phyloP scores from a whole-genome alignment of 768 basidiomycete genomes.

The Suillus tomentosus region DNA sequence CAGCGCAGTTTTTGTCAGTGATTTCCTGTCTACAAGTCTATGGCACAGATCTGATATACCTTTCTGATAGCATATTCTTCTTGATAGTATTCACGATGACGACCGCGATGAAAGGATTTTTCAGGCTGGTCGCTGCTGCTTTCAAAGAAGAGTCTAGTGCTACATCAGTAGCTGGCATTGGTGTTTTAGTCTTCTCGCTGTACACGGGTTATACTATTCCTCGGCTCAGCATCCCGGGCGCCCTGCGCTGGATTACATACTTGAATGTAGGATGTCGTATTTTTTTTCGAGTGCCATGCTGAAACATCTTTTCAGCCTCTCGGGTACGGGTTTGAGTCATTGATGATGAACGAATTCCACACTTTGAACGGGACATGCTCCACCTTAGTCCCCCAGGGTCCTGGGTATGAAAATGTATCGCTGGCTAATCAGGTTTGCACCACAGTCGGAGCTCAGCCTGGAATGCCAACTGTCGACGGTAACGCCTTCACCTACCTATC shows the following conservation, averaged over 20 bases:
- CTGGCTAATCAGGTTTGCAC: constrained; percentile 77
- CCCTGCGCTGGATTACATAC: constrained; percentile 66
- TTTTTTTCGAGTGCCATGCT: not conserved
- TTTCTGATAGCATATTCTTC: constrained; percentile 50
- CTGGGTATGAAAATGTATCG: constrained; percentile 58
- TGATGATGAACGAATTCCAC: constrained; percentile 83
- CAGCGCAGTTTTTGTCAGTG: constrained; percentile 68
- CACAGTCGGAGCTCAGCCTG: constrained; percentile 63
- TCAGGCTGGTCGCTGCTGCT: constrained; percentile 64
- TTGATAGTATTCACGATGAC: constrained; percentile 60
- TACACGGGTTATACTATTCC: constrained; percentile 62
- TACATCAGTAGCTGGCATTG: constrained; percentile 57
- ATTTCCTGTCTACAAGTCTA: constrained; percentile 22
- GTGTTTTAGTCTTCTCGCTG: constrained; percentile 57
- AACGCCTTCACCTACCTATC: constrained; percentile 51
- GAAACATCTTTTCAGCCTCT: constrained; percentile 2
- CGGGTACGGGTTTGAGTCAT: constrained; percentile 53
- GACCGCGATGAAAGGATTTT: constrained; percentile 74
- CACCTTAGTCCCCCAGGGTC: constrained; percentile 59
- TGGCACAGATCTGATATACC: not conserved
- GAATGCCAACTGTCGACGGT: constrained; percentile 63
- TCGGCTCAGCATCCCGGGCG: constrained; percentile 63
- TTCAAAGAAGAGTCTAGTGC: constrained; percentile 63
- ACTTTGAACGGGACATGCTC: constrained; percentile 64
- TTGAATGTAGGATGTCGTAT: constrained; percentile 46